These are phyloP conservation scores for Kodamaea arcana DNA, from an alignment of 1,139 yeast genomes.

Conservation along the genomic window DNA sequence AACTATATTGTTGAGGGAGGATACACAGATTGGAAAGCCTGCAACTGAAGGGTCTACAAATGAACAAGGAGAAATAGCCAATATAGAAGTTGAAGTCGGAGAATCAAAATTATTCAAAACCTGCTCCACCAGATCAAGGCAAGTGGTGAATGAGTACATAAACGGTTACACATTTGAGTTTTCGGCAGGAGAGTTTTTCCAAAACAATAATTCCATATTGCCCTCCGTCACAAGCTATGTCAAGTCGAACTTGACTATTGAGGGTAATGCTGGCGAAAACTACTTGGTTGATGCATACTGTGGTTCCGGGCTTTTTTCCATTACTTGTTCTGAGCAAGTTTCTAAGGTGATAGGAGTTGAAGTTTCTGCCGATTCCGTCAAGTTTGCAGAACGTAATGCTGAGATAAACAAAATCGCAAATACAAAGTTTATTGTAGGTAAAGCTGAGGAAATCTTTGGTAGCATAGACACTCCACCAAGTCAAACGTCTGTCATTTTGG, in stretches of 20 bases:
- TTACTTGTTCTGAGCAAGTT: constrained; percentile 77
- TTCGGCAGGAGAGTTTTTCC: constrained; percentile 94
- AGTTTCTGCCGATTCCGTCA: constrained; percentile 86
- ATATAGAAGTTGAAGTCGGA: constrained; percentile 18
- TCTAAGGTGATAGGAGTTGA: constrained; percentile 89
- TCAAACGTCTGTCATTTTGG: constrained; percentile 84
- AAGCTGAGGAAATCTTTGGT: constrained; percentile 85
- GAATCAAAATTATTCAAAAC: constrained; percentile 34
- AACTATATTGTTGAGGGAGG: constrained; percentile 79
- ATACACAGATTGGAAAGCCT: constrained; percentile 40
- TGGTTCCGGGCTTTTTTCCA: constrained; percentile 92
- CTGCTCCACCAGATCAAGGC: constrained; percentile 68
- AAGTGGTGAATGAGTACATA: constrained; percentile 75
- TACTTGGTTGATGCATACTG: constrained; percentile 95
- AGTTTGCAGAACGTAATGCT: constrained; percentile 82
- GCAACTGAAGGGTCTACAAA: constrained; percentile 40
- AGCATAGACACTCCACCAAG: constrained; percentile 66
- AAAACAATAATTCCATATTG: constrained; percentile 87
- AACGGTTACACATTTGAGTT: constrained; percentile 75
- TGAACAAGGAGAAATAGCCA: constrained; percentile 27
- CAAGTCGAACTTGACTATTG: constrained; percentile 56
- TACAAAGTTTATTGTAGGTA: constrained; percentile 83
- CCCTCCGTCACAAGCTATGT: constrained; percentile 82
- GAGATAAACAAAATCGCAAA: constrained; percentile 66
- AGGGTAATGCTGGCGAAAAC: constrained; percentile 29